phyloP scores from a whole-genome alignment of 2,329 filamentous ascomycete species.

The Fusarium hostae region DNA sequence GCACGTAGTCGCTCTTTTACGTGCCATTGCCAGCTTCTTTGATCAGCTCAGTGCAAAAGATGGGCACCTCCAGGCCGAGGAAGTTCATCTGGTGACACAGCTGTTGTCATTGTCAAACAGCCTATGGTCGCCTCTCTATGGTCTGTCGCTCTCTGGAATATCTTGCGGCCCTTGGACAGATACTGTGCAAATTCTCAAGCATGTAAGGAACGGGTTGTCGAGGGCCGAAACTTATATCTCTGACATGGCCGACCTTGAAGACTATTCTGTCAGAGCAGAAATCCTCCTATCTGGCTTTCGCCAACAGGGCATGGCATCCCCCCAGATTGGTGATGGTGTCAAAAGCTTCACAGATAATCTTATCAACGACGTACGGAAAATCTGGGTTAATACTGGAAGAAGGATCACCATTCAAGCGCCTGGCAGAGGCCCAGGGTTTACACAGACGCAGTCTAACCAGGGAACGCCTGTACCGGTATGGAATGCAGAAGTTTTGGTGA shows the following conservation, averaged over 20 bases:
- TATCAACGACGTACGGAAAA: conserved; percentile 56
- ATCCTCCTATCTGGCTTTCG: conserved; percentile 40
- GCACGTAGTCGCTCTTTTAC: conserved; percentile 49
- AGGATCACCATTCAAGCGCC: conserved; percentile 54
- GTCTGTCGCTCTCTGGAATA: conserved; percentile 25
- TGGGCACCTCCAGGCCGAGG: conserved; percentile 32
- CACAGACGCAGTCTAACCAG: conserved; percentile 50
- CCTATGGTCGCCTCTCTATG: conserved; percentile 47
- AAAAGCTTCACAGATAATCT: conserved; percentile 57
- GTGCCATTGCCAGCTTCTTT: conserved; percentile 46
- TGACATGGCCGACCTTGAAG: conserved; percentile 29
- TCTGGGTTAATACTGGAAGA: conserved; percentile 54
- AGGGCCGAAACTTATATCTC: conserved; percentile 34
- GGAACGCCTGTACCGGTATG: conserved; percentile 50
- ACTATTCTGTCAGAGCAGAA: conserved; percentile 23
- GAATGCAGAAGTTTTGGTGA: conserved; percentile 46
- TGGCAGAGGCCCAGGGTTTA: conserved; percentile 45
- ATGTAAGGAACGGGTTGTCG: conserved; percentile 29
- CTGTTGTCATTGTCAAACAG: conserved; percentile 45
- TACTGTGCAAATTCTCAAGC: conserved; percentile 26
- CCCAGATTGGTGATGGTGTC: conserved; percentile 46
- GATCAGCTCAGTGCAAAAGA: conserved; percentile 36
- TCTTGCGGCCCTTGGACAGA: conserved; percentile 33
- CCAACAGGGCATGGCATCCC: background rate
- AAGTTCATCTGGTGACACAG: conserved; percentile 47